Evolutionary conservation across 2,329 filamentous ascomycete species (phyloP).

Genomic region (Chaetomium globosum): DNA sequence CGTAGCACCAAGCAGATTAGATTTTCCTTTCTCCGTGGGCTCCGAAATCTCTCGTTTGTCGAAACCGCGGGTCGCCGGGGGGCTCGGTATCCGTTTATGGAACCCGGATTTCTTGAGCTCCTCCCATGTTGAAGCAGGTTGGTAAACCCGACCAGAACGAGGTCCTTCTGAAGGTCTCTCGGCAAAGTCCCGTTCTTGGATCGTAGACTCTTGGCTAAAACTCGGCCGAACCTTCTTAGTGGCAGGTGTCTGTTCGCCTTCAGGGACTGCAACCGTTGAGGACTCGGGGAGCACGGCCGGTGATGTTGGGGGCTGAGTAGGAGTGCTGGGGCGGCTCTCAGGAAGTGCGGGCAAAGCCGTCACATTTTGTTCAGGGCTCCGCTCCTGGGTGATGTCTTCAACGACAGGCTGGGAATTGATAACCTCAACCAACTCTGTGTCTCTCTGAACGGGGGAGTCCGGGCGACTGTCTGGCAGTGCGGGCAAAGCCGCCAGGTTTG

Average conservation of each 20-base stretch:
- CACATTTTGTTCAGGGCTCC: not conserved
- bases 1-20: constrained; percentile 16
- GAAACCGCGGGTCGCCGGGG: constrained; percentile 10
- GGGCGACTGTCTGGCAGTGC: constrained; percentile 21
- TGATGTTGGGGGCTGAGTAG: not conserved
- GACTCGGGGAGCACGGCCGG: not conserved
- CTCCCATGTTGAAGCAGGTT: constrained; percentile 25
- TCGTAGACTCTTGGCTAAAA: constrained; percentile 16
- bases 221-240: not conserved
- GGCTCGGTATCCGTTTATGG: constrained; percentile 14
- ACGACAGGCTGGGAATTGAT: not conserved
- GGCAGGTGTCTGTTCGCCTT: not conserved
- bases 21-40: constrained; percentile 19
- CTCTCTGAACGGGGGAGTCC: not conserved
- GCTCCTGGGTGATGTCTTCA: not conserved
- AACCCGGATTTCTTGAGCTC: constrained; percentile 26
- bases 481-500: constrained; percentile 6
- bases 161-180: not conserved
- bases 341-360: constrained; percentile 7
- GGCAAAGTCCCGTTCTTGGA: constrained; percentile 25
- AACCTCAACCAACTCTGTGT: not conserved
- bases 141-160: not conserved
- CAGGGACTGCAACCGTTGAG: not conserved
- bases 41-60: constrained; percentile 25
- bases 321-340: constrained; percentile 15